Evolutionary conservation across 2,329 filamentous ascomycete genomes (phyloP), one percentile per base, ranked within the genome.

Genomic region (Neoscytalidium dimidiatum): DNA sequence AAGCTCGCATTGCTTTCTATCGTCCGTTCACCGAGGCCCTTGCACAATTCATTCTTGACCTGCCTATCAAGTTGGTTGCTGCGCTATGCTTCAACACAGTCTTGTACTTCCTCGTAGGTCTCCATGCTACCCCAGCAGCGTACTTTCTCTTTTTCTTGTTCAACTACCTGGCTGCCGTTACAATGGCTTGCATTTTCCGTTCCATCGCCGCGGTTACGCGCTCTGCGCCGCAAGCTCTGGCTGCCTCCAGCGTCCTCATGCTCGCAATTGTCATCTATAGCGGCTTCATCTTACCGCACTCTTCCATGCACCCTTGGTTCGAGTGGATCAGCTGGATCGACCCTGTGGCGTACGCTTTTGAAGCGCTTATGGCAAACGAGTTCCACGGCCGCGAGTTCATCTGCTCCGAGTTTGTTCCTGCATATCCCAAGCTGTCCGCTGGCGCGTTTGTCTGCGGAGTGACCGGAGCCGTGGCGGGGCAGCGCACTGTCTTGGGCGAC

Each of bases 1-100:
- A 91, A 74, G 90, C 90, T 71, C 86, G 83, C 28, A 90, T 90
- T 67, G 87, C 86, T 0, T 90, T 91, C 74, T 90, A 90, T 67
- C 85, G 84, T 6, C 87, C 86, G 1, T 79, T 85, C 0, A 86
- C 87, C 23, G 86, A 83, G 61, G 85, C 85, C 8, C 77, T 87
- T 19, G 85, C 85, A 0, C 84, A 87, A 66, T 85, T 84, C 0
- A 78, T 86, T 3, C 81, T 85, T 26, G 85, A 89, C 69, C 73
- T 87, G 0, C 86, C 87, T 0, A 74, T 87, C 9, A 82, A 87
- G 0, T 74, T 87, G n/a, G 73, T 87, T 11, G 85, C 88, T 68
- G 84, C 87, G 1, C 69, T 83, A 6, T 74, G 88, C 7, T 89
- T 89, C 71, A 79, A 86, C 66, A 66, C 88, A n/a, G 81, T 88